Percentiles rank a stretch among this genome's conserved stretches.
Conservation (phyloP, 805 yeast genomes). For the Candida coquimbonensis region DNA sequence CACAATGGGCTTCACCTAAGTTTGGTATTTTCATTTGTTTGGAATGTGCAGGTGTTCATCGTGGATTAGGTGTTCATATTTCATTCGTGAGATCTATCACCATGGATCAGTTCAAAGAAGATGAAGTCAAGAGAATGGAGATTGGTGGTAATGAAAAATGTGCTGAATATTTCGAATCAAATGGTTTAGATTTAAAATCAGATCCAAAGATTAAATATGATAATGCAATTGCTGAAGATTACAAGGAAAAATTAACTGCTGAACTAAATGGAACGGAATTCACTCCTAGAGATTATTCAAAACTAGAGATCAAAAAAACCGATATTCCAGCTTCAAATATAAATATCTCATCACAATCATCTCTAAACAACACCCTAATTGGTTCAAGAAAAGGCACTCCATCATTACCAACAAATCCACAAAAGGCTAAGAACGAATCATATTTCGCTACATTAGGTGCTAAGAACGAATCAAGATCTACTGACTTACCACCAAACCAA, state of each 20-base stretch:
- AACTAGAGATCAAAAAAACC: constrained; percentile 23
- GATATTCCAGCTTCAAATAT: constrained; percentile 3
- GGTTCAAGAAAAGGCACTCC: constrained; percentile 39
- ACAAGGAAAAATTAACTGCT: constrained; percentile 73
- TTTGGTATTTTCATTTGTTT: constrained; percentile 95
- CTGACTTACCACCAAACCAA: constrained; percentile 79
- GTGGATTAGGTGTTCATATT: constrained; percentile 94
- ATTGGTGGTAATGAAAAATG: constrained; percentile 86
- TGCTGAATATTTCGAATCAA: constrained; percentile 54
- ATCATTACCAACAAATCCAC: constrained; percentile 16
- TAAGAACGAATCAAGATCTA: constrained; percentile 66
- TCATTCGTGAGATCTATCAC: constrained; percentile 95
- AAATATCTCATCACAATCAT: constrained; percentile 3
- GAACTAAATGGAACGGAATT: constrained; percentile 68
- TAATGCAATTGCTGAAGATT: constrained; percentile 90
- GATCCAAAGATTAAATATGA: constrained; percentile 75
- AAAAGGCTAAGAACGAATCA: constrained; percentile 58
- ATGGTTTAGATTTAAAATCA: constrained; percentile 61
- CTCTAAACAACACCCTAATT: constrained; percentile 20
- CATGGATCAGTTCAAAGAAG: constrained; percentile 97
- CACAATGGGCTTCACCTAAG: constrained; percentile 99
- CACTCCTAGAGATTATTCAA: constrained; percentile 49
- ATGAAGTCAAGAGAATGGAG: constrained; percentile 87
- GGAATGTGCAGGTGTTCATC: constrained; percentile 95
- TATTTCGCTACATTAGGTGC: constrained; percentile 79